Conservation (phyloP, 2,329 filamentous ascomycete species). For the Tolypocladium nubicola region DNA sequence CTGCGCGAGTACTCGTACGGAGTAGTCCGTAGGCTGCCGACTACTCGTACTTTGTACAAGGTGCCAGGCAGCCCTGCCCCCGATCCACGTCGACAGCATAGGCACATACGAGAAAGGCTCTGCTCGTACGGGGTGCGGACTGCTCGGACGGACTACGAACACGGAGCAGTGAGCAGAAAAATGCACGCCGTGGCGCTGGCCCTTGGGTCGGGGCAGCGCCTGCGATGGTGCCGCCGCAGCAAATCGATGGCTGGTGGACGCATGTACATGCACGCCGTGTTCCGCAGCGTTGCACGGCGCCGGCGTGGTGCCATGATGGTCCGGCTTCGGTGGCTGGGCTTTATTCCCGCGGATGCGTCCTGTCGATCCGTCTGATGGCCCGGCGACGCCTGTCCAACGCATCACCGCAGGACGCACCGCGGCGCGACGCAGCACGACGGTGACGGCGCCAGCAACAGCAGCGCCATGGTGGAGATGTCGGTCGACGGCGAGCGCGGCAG, state of each 20-base stretch:
- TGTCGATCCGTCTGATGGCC: not conserved
- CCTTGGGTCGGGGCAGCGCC: not conserved
- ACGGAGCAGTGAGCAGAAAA: too few species aligned
- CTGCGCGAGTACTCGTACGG: too few species aligned
- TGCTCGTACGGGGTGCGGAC: too few species aligned
- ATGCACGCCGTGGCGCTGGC: too few species aligned
- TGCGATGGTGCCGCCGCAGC: not conserved
- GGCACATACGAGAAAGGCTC: not conserved
- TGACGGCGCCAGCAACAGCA: not conserved
- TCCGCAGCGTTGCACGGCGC: not conserved
- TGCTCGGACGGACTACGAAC: too few species aligned
- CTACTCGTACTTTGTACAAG: too few species aligned
- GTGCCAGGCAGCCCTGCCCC: not conserved
- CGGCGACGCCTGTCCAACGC: not conserved
- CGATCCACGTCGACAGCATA: not conserved
- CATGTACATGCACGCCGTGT: not conserved
- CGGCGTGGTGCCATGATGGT: not conserved
- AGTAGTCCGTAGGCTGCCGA: too few species aligned
- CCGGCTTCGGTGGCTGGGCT: not conserved
- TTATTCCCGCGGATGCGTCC: not conserved
- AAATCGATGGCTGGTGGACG: not conserved
- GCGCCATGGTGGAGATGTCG: not conserved
- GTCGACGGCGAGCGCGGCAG: not conserved
- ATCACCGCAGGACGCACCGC: not conserved
- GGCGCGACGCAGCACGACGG: too few species aligned